Evolutionary conservation across 495 filamentous ascomycete genomes (phyloP), one percentile per base, ranked within the genome.

Genomic region (Xylaria sp.): DNA sequence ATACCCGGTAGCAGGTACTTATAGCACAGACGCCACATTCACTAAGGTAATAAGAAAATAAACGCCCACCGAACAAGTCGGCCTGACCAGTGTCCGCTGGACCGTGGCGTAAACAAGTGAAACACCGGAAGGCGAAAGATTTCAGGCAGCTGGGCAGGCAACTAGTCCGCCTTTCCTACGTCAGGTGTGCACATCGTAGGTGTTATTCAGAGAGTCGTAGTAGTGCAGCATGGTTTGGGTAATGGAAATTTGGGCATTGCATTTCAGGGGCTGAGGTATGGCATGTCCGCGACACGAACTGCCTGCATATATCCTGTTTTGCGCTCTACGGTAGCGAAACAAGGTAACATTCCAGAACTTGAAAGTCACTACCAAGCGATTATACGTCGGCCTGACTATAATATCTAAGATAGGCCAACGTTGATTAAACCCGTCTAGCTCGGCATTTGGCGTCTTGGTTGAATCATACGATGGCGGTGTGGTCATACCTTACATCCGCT

Each of bases 71-170:
- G 64, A 58, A 68, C 52, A 17, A 68, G 52, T 21, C 50, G 31
- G 24, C 50, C 14, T 17, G 9, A 33, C 17, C 29, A 31, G 31
- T n/a, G 3, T 9, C 55, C 52, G 26, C 35, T 59, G 55, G 41
- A 4, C 31, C 41, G 67, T 50, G 26, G 40, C 43, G 67, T 55
- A 40, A 41, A 29, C 19, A 64, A 41, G 64, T 67, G 21, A 67
- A 67, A 67, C 64, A 67, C 48, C 64, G 48, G 64, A 55, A 35
- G 64, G 48, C 48, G 48, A 67, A 55, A 43, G 5, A n/a, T 46
- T 64, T 37, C 17, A 48, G 61, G 48, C 43, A 64, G 41, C 40
- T 35, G 44, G 44, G 15, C 26, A 59, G 57, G 1, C 33, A 21
- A 9, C n/a, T 21, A 21, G 57, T 12, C 57, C 31, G 57, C 31